phyloP scores from a whole-genome alignment of 2,329 filamentous ascomycete species.

The Epichloe amarillans region DNA sequence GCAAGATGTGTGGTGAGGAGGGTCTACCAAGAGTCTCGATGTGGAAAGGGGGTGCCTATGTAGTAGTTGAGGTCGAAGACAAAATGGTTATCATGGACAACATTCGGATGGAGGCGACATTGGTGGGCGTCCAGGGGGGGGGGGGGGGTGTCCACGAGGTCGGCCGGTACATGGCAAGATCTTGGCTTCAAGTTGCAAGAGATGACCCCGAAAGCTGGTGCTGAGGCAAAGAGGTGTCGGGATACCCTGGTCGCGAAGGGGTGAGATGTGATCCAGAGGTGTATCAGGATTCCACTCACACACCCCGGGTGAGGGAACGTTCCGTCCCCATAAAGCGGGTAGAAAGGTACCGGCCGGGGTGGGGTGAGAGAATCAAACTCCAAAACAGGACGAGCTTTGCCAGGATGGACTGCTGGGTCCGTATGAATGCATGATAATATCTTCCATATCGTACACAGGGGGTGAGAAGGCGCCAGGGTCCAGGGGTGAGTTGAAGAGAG shows the following conservation, averaged over 20 bases:
- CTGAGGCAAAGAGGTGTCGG: constrained; percentile 1
- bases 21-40: not conserved
- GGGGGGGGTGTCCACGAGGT: not conserved
- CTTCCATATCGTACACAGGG: not conserved
- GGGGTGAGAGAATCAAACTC: constrained; percentile 1
- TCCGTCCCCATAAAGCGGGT: constrained; percentile 6
- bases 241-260: constrained; percentile 2
- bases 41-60: constrained; percentile 4
- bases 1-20: not conserved
- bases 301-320: constrained; percentile 2
- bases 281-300: not conserved
- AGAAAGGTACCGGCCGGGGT: constrained; percentile 1
- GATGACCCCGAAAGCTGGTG: constrained; percentile 4
- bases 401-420: not conserved
- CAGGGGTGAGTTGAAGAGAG: not conserved
- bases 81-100: constrained; percentile 1
- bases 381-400: not conserved
- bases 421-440: not conserved
- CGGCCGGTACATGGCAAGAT: constrained; percentile 6
- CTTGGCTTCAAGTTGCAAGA: constrained; percentile 4
- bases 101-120: constrained; percentile 1
- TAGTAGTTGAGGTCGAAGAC: constrained; percentile 2
- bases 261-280: not conserved
- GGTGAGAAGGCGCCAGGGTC: not conserved
- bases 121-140: not conserved